Evolutionary conservation across 1,284 basidiomycete species (phyloP).

Genomic region (Trichosporon coremiiforme): DNA sequence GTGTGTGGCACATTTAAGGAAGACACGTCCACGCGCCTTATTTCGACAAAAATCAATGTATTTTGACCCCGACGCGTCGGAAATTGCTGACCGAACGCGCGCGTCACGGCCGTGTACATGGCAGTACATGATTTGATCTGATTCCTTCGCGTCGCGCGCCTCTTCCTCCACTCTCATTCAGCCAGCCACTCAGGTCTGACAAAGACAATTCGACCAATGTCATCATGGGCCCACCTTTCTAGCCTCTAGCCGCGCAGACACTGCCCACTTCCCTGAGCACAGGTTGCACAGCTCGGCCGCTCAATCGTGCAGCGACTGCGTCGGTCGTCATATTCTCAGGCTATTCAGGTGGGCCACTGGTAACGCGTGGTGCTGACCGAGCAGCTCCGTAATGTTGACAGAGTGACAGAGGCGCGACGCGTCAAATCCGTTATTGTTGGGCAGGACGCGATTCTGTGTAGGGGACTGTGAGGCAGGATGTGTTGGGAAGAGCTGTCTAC

Average conservation of each 20-base stretch:
- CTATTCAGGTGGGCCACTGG: neutral
- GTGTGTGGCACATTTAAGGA: neutral
- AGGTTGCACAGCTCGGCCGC: neutral
- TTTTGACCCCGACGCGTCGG: conserved; percentile 8
- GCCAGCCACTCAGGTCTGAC: conserved; percentile 15
- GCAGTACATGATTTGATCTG: conserved; percentile 12
- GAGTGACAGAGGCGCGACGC: neutral
- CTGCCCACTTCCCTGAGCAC: conserved; percentile 7
- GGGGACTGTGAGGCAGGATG: too few species aligned
- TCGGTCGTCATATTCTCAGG: conserved; percentile 5
- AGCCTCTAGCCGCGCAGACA: neutral
- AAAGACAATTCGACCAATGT: conserved; percentile 3
- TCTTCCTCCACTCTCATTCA: conserved; percentile 1
- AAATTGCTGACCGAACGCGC: neutral
- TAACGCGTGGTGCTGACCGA: neutral
- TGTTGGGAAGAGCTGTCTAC: too few species aligned
- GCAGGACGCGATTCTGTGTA: too few species aligned
- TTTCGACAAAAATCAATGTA: conserved; percentile 15
- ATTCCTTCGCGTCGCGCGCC: conserved; percentile 5
- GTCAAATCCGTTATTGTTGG: neutral
- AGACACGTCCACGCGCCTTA: neutral
- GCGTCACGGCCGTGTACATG: neutral
- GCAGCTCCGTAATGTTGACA: neutral
- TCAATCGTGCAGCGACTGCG: neutral
- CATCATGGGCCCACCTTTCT: conserved; percentile 4